Conservation (phyloP, 176 grass and related monocot species). For the Ensete ventricosum region DNA sequence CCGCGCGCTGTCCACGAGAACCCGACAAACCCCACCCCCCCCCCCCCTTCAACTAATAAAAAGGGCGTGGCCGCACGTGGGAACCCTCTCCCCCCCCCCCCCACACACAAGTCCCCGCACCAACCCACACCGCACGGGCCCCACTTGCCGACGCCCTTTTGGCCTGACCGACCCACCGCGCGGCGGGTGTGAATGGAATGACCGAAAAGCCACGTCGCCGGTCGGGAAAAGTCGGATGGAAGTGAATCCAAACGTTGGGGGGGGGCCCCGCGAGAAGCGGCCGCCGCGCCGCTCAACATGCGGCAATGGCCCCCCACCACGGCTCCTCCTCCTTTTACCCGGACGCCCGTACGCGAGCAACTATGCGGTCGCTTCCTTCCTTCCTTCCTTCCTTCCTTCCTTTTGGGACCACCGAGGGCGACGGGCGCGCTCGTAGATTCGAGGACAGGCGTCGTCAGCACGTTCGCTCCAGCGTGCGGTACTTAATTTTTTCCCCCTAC, state of each 20-base stretch:
- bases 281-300: background rate
- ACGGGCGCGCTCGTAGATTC: background rate
- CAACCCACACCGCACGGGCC: background rate
- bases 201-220: too few species aligned
- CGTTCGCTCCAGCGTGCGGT: background rate
- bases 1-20: background rate
- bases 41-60: background rate
- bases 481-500: too few species aligned
- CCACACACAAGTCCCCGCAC: background rate
- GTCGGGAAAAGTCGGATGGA: too few species aligned
- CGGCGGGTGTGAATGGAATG: too few species aligned
- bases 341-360: background rate
- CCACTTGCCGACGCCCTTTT: background rate
- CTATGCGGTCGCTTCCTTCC: background rate
- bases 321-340: background rate
- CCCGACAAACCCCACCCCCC: background rate
- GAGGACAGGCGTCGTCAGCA: constrained; percentile 2
- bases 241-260: too few species aligned
- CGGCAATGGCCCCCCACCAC: background rate
- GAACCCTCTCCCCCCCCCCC: background rate
- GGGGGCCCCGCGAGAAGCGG: background rate
- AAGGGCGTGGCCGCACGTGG: background rate
- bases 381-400: background rate
- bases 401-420: background rate
- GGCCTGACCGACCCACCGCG: background rate